Base-by-base conservation (phyloP, 2,329 filamentous ascomycete species). In the Cytospora piceae region DNA sequence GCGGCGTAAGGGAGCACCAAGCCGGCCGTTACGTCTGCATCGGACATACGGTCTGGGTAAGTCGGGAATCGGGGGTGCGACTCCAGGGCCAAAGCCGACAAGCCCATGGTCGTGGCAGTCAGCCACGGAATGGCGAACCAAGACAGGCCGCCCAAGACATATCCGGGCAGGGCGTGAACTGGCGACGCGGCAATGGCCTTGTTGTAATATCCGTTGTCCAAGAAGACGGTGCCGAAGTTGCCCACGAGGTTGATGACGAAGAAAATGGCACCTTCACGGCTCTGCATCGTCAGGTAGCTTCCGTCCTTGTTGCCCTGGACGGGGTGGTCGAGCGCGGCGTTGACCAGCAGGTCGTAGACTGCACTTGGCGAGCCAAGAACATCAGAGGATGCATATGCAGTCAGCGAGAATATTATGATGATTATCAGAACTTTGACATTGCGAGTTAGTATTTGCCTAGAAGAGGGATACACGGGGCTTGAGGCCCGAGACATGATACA, bases 91-190 rank as follows among this genome's bases (percentile, higher is more conserved):
- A 97, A 82, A 3, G 91, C 92, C 0, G 91, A 85, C 8, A 97
- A 84, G 37, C 93, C 93, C 87, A 96, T 91, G 1, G 93, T 96
- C 0, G 92, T 97, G 1, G 93, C 93, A 2, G 88, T 91, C 12
- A 96, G 83, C 91, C 92, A 96, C 0, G 94, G 94, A 61, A 97
- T 96, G 0, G 93, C 93, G 71, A 97, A 97, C 93, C 93, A 97
- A 58, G 87, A 89, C 1, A 96, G 83, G 27, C 94, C 93, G 6
- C 93, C 93, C 68, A 94, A 85, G 63, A 97, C 89, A 73, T 97
- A 97, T 22, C 93, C 93, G 0, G 93, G 93, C 2, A 97, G 85
- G 0, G 93, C 94, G 67, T 94, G 88, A 0, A 94, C 90, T 0
- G 93, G 93, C 27, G 88, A 90, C 0, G 94, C 93, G 8, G 94